phyloP scores from a whole-genome alignment of 257 asterid genomes.

The Solanum lignicaule region DNA sequence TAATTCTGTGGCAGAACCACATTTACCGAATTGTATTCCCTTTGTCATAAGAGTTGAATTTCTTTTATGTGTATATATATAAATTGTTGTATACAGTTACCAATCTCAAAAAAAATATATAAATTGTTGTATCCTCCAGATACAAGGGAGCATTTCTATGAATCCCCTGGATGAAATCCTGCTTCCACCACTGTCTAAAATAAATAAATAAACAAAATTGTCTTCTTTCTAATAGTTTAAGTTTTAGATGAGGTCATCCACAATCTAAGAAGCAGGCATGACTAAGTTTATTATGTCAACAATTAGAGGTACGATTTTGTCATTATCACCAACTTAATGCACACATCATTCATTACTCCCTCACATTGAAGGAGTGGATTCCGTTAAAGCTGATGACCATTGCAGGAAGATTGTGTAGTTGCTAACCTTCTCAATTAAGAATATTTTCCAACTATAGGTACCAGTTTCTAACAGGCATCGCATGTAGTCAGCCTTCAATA shows the following conservation, averaged over 20 bases:
- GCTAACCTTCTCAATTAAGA: not conserved
- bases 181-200: not conserved
- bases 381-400: not conserved
- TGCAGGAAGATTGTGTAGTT: not conserved
- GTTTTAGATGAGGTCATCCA: not conserved
- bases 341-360: not conserved
- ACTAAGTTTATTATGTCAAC: not conserved
- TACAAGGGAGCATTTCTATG: not conserved
- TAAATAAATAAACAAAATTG: not conserved
- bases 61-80: not conserved
- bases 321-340: not conserved
- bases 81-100: too few species aligned
- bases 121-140: not conserved
- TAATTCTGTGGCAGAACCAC: not conserved
- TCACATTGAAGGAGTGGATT: not conserved
- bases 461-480: not conserved
- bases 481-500: not conserved
- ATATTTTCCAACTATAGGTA: not conserved
- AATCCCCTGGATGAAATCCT: not conserved
- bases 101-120: too few species aligned
- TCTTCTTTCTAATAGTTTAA: not conserved
- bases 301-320: not conserved
- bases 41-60: not conserved
- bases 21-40: not conserved
- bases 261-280: not conserved